phyloP scores from a whole-genome alignment of 495 filamentous ascomycete species.

The Annulohypoxylon nitens region DNA sequence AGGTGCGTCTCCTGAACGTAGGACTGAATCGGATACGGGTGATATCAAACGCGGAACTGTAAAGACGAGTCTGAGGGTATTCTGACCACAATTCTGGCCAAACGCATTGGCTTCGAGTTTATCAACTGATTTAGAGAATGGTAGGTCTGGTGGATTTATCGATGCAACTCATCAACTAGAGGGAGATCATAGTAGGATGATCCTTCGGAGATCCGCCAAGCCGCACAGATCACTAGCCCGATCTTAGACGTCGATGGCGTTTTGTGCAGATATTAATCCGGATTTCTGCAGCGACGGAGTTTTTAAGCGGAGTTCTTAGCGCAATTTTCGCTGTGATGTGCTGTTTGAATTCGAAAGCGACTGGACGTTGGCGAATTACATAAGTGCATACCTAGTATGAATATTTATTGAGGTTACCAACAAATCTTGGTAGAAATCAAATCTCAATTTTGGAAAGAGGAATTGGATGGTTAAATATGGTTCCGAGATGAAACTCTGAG shows the following conservation, averaged over 20 bases:
- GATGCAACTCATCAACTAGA: neutral
- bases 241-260: neutral
- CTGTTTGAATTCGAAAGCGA: neutral
- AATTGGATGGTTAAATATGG: constrained; percentile 41
- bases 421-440: constrained; percentile 10
- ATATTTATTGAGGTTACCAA: neutral
- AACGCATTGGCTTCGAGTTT: neutral
- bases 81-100: neutral
- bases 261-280: neutral
- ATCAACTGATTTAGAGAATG: neutral
- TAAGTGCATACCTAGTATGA: constrained; percentile 11
- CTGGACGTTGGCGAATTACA: constrained; percentile 23
- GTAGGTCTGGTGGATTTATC: neutral
- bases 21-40: neutral
- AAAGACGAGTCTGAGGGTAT: neutral
- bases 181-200: constrained; percentile 2
- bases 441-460: constrained; percentile 13
- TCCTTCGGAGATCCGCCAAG: neutral
- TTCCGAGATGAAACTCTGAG: constrained; percentile 40
- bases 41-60: neutral
- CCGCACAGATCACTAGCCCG: neutral
- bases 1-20: neutral
- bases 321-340: neutral
- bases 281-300: no score
- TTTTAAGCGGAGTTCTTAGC: neutral